Conservation (phyloP, 495 filamentous ascomycete species). For the Diplogelasinospora grovesii region DNA sequence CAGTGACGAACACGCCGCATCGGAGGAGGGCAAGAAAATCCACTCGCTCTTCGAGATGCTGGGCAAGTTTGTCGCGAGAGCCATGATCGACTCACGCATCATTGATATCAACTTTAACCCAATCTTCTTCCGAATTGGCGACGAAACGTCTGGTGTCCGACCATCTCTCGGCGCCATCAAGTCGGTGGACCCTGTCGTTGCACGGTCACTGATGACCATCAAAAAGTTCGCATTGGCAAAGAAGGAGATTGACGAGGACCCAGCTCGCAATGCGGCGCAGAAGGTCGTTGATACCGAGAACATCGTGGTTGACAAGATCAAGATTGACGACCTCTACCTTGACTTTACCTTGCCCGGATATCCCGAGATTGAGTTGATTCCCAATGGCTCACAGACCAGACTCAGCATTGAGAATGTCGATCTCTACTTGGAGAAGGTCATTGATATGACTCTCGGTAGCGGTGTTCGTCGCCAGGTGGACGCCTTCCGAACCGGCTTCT, state of each 20-base stretch:
- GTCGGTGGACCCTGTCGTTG: slow-evolving; percentile 79
- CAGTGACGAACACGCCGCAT: slow-evolving; percentile 66
- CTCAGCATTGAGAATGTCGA: slow-evolving; percentile 89
- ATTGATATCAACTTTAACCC: slow-evolving; percentile 98
- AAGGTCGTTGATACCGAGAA: slow-evolving; percentile 62
- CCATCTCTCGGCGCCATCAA: slow-evolving; percentile 91
- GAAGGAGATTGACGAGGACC: slow-evolving; percentile 68
- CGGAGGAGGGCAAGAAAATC: slow-evolving; percentile 73
- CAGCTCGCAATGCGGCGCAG: slow-evolving; percentile 52
- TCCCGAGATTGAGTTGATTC: slow-evolving; percentile 76
- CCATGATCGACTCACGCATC: slow-evolving; percentile 97
- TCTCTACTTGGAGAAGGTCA: slow-evolving; percentile 78
- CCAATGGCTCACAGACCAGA: slow-evolving; percentile 60
- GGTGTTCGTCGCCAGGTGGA: slow-evolving; percentile 87
- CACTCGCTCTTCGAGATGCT: slow-evolving; percentile 87
- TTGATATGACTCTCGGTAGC: slow-evolving; percentile 81
- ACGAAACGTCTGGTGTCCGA: slow-evolving; percentile 62
- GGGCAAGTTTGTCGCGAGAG: slow-evolving; percentile 94
- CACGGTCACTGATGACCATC: slow-evolving; percentile 76
- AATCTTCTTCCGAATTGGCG: slow-evolving; percentile 92
- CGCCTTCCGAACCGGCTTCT: slow-evolving; percentile 87
- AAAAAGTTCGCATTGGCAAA: slow-evolving; percentile 83
- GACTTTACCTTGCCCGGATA: slow-evolving; percentile 96
- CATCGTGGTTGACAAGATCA: slow-evolving; percentile 64
- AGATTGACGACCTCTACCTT: slow-evolving; percentile 78